Percentiles rank a stretch among this genome's conserved stretches.
phyloP scores from a whole-genome alignment of 805 yeast genomes.

The Pichia thaimueangensis region DNA sequence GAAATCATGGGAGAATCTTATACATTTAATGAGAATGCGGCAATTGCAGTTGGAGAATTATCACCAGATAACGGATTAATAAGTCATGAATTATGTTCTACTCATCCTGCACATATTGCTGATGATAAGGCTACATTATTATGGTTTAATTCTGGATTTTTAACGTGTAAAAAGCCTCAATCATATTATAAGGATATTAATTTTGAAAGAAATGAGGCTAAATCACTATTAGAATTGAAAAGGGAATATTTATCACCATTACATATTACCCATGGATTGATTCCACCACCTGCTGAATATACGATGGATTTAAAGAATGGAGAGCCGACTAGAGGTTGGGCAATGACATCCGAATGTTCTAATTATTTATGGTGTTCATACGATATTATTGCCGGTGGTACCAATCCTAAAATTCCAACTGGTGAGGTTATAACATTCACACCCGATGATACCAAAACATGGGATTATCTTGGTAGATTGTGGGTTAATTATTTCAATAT shows the following conservation, averaged over 20 bases:
- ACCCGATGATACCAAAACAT: conserved; percentile 27
- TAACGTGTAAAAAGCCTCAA: conserved; percentile 46
- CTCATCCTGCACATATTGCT: conserved; percentile 56
- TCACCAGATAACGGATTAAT: conserved; percentile 13
- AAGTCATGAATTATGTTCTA: conserved; percentile 46
- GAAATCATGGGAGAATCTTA: conserved; percentile 49
- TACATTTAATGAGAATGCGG: conserved; percentile 44
- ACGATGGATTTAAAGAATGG: conserved; percentile 17
- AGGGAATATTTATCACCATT: conserved; percentile 35
- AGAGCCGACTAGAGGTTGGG: conserved; percentile 53
- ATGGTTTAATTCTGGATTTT: conserved; percentile 70
- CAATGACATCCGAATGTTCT: conserved; percentile 46
- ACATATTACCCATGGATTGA: conserved; percentile 38
- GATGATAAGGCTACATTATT: conserved; percentile 48
- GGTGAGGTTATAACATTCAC: conserved; percentile 41
- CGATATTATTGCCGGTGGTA: conserved; percentile 45
- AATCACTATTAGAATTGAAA: conserved; percentile 27
- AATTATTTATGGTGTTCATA: conserved; percentile 59
- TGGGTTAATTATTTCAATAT: conserved; percentile 42
- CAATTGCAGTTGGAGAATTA: conserved; percentile 49
- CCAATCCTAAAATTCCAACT: conserved; percentile 31
- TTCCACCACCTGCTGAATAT: conserved; percentile 47
- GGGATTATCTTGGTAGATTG: conserved; percentile 41
- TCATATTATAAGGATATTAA: conserved; percentile 35
- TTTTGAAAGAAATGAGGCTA: conserved; percentile 24